A percentile compares a stretch with the other conserved stretches of the same genome.
Conservation (phyloP, 441 rosid species). For the Omphalea diandra region DNA sequence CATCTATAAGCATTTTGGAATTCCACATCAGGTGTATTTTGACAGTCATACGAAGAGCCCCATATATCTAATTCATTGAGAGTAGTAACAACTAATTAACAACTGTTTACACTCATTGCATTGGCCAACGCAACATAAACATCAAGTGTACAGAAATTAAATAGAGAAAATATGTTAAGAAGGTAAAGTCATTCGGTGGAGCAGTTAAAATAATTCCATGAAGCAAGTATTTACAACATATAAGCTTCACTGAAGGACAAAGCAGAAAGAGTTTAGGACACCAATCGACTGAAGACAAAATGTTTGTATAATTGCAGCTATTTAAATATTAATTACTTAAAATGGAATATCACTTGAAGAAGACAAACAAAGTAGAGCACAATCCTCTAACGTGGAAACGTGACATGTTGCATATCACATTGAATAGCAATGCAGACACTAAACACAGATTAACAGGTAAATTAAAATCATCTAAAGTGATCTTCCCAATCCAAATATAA, state of each 20-base stretch:
- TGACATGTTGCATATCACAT: too few species aligned
- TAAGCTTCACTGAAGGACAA: neutral
- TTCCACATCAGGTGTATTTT: slow-evolving; percentile 93
- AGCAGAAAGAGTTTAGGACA: neutral
- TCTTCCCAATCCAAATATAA: too few species aligned
- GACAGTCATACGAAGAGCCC: slow-evolving; percentile 89
- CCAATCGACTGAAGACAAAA: neutral
- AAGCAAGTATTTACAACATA: neutral
- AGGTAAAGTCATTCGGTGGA: neutral
- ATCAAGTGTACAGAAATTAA: neutral
- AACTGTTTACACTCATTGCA: neutral
- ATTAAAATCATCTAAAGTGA: too few species aligned
- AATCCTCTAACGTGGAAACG: too few species aligned
- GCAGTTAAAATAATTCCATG: neutral
- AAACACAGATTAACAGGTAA: too few species aligned
- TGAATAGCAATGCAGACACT: too few species aligned
- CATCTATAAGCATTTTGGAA: slow-evolving; percentile 79
- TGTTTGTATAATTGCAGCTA: neutral
- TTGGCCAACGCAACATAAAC: neutral
- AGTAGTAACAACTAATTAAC: slow-evolving; percentile 15
- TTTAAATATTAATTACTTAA: neutral
- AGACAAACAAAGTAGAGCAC: too few species aligned
- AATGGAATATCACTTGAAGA: too few species aligned
- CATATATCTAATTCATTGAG: slow-evolving; percentile 57
- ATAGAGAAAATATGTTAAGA: neutral